Base-by-base conservation (phyloP, 1,284 basidiomycete species). In the Cryptococcus wingfieldii region DNA sequence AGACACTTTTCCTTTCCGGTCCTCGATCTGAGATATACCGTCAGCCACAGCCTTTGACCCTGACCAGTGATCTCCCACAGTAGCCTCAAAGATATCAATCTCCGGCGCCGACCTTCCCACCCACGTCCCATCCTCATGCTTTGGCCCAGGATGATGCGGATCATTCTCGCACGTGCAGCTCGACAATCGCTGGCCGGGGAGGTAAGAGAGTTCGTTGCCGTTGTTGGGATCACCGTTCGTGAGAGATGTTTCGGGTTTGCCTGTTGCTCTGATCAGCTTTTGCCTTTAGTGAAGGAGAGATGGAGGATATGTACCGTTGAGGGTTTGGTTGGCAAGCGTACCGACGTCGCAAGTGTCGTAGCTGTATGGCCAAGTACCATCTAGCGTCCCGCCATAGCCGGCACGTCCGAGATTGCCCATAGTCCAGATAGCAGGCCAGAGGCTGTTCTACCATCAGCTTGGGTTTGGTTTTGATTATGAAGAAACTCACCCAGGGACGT, bases 21-120 rank as follows among this genome's bases (percentile, higher is more conserved):
- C 25, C 50, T 66, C 58, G 42, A 66, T 58, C 64, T 66, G 46
- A 14, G 48, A 6, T 34, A 19, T 7, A 1, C 13, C 19, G 19
- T 41, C 3, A 19, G 34, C 47, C 49, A 34, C 31, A 50, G 51
- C 41, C 18, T 47, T 14, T 3, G 38, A n/a, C 16, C 19, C 7
- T 14, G 68, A 62, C 58, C 74, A 31, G 41, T 19, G 19, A 19
- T 19, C 1, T 19, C 19, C 53, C 57, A 76, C 62, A 63, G 84
- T 81, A 5, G 87, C 88, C 72, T 90, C 88, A 56, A 90, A 81
- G 41, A 90, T 78, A 76, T 90, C 88, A 55, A 95, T 91, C 76
- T 94, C 90, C 5, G 90, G 91, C 0, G 90, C 88, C 0, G 85
- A 81, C 34, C 91, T 83, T n/a, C 88, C 92, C 2, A 87, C 83